Conservation (phyloP, 1,284 basidiomycete species). For the Ceratobasidium papillatum region DNA sequence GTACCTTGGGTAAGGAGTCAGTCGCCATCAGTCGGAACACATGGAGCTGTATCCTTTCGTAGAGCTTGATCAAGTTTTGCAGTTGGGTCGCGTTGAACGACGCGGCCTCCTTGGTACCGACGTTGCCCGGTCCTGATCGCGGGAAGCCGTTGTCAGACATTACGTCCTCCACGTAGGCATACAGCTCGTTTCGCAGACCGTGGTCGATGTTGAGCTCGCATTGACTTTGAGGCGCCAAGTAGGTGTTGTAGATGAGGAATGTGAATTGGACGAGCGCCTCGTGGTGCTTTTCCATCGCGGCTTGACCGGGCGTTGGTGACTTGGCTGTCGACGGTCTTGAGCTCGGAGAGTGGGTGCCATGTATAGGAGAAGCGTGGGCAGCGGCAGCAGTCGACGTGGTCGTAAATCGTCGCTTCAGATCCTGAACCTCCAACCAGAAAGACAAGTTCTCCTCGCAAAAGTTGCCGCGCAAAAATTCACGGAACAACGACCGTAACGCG, state of each 20-base stretch:
- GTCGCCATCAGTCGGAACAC: conserved; percentile 98
- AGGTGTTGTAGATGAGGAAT: conserved; percentile 93
- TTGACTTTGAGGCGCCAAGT: conserved; percentile 92
- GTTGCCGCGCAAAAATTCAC: conserved; percentile 92
- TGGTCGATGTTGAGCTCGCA: conserved; percentile 99
- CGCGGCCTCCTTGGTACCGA: conserved; percentile 77
- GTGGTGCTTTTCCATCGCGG: conserved; percentile 97
- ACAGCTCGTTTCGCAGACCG: conserved; percentile 91
- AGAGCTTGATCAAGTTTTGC: conserved; percentile 91
- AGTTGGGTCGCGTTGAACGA: conserved; percentile 92
- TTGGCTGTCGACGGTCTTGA: conserved; percentile 36
- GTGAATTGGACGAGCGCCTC: conserved; percentile 94
- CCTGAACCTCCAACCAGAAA: conserved; percentile 97
- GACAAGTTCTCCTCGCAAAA: conserved; percentile 98
- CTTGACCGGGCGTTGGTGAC: conserved; percentile 71
- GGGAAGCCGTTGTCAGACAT: conserved; percentile 59
- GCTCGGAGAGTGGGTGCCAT: conserved; percentile 48
- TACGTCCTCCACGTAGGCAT: conserved; percentile 90
- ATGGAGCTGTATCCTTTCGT: conserved; percentile 95
- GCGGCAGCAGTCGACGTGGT: conserved; percentile 93
- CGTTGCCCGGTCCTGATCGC: conserved; percentile 46
- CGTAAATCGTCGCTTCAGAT: conserved; percentile 95
- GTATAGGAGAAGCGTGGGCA: conserved; percentile 50
- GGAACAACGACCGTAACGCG: conserved; percentile 86
- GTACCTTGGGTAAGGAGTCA: conserved; percentile 93